phyloP scores from a whole-genome alignment of 176 grass and related monocot species.

The Stipa capillata region DNA sequence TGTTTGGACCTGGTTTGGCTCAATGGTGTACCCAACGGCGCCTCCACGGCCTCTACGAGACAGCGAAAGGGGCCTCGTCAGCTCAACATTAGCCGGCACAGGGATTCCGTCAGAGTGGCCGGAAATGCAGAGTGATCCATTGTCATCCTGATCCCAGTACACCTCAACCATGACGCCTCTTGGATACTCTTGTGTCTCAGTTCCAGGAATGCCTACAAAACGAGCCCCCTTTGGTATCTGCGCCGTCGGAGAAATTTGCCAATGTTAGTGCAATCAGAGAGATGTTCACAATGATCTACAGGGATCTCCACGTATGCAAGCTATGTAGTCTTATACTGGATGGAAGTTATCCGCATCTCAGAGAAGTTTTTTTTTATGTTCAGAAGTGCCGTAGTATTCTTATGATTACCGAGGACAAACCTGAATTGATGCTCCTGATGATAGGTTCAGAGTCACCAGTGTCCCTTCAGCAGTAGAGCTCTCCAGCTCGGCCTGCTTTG shows the following conservation, averaged over 20 bases:
- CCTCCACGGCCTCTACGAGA: conserved; percentile 31
- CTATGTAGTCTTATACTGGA: background rate
- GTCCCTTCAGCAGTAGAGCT: conserved; percentile 74
- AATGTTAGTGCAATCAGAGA: background rate
- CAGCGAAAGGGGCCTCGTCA: conserved; percentile 27
- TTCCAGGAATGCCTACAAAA: conserved; percentile 88
- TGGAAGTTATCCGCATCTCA: too few relatives aligned
- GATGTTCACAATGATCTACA: too few relatives aligned
- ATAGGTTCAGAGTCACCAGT: conserved; percentile 61
- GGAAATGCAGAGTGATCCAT: conserved; percentile 71
- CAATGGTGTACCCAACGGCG: conserved; percentile 55
- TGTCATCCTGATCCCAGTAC: conserved; percentile 86
- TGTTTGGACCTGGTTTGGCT: conserved; percentile 39
- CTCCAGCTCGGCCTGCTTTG: conserved; percentile 86
- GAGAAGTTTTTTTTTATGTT: background rate
- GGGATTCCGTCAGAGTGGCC: conserved; percentile 61
- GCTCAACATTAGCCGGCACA: conserved; percentile 45
- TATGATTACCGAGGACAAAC: conserved; percentile 26
- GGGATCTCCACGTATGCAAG: background rate
- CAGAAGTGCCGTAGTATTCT: background rate
- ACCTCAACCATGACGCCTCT: conserved; percentile 94
- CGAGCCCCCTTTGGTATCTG: conserved; percentile 84
- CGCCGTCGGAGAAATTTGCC: background rate
- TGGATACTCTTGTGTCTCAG: conserved; percentile 66
- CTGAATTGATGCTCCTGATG: conserved; percentile 75